A percentile compares a stretch with the other conserved stretches of the same genome.
Conservation (phyloP, 179 eudicot species). For the Beta macrorhiza region DNA sequence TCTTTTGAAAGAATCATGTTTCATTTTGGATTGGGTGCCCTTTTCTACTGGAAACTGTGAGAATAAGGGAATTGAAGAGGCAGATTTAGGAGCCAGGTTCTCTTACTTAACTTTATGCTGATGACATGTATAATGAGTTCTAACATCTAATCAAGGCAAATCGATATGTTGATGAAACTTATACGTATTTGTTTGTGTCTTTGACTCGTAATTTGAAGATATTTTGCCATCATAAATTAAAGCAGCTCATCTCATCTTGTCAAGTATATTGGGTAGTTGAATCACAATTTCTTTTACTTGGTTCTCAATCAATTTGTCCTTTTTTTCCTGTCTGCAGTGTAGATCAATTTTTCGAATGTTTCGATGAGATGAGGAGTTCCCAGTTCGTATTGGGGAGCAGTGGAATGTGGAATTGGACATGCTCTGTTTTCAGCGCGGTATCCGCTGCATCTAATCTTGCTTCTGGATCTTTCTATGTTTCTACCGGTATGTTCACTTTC, state of each 20-base stretch:
- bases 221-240: neutral
- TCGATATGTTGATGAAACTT: neutral
- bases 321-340: slow-evolving; percentile 52
- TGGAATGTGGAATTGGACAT: slow-evolving; percentile 96
- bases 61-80: slow-evolving; percentile 45
- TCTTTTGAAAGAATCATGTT: slow-evolving; percentile 58
- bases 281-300: neutral
- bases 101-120: slow-evolving; percentile 9
- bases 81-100: slow-evolving; percentile 92
- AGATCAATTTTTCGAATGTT: slow-evolving; percentile 91
- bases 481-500: slow-evolving; percentile 55
- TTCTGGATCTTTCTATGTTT: slow-evolving; percentile 72
- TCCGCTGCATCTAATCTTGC: slow-evolving; percentile 93
- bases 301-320: slow-evolving; percentile 11
- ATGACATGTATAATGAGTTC: neutral
- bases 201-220: neutral
- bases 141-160: neutral
- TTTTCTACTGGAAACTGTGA: slow-evolving; percentile 36
- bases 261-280: neutral
- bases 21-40: slow-evolving; percentile 92
- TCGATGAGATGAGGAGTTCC: slow-evolving; percentile 82
- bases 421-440: slow-evolving; percentile 83
- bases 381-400: slow-evolving; percentile 80
- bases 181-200: neutral
- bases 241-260: neutral